Evolutionary conservation across 768 basidiomycete genomes (phyloP).

Genomic region (Podaxis sp.): DNA sequence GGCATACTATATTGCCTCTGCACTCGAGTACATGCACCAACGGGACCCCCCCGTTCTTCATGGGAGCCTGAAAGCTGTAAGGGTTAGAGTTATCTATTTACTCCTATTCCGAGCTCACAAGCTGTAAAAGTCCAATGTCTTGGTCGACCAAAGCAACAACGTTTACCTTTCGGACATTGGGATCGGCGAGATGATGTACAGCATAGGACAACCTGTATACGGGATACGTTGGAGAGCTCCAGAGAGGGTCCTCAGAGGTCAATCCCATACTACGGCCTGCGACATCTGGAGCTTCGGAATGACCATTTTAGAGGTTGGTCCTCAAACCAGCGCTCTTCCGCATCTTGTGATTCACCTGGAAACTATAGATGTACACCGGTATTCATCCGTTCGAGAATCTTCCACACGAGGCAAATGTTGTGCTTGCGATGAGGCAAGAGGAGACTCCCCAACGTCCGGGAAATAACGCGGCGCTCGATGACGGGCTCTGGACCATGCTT

Average conservation of each 20-base stretch:
- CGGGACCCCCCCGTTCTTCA: background rate
- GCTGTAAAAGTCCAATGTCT: background rate
- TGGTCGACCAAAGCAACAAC: background rate
- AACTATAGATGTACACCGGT: background rate
- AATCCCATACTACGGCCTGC: background rate
- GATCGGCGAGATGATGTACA: background rate
- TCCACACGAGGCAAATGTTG: background rate
- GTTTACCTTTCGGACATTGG: background rate
- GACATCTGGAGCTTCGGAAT: constrained; percentile 7
- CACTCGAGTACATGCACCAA: background rate
- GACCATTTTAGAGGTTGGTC: background rate
- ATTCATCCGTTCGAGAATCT: background rate
- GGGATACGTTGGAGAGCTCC: background rate
- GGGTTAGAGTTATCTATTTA: background rate
- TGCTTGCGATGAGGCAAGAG: background rate
- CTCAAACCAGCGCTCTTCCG: no score
- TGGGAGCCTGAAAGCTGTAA: background rate
- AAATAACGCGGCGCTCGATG: background rate
- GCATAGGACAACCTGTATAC: background rate
- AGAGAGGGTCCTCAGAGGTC: background rate
- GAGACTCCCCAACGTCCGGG: background rate
- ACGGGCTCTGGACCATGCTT: background rate
- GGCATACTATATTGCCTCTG: background rate
- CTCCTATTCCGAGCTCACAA: no score
- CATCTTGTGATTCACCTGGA: no score